Conservation (phyloP, 345 rosid species). For the Corchorus capsularis region DNA sequence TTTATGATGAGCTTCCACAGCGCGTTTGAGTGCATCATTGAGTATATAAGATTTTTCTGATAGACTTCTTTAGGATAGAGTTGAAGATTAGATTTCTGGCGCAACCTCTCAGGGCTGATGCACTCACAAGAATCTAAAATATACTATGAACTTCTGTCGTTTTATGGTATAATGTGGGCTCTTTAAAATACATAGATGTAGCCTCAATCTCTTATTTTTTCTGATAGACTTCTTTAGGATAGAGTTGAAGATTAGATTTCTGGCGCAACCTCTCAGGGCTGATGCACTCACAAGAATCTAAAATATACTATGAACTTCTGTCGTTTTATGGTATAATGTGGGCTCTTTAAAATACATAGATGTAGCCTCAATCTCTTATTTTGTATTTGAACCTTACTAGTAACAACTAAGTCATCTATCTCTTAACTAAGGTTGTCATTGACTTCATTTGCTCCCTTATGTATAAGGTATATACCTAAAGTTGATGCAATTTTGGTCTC, state of each 20-base stretch:
- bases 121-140: background rate
- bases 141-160: background rate
- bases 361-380: background rate
- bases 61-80: background rate
- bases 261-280: background rate
- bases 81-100: background rate
- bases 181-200: background rate
- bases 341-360: background rate
- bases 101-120: background rate
- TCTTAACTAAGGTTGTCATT: background rate
- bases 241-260: background rate
- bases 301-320: background rate
- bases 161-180: background rate
- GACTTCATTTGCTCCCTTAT: background rate
- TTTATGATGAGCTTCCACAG: slow-evolving; percentile 3
- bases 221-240: background rate
- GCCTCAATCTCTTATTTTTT: background rate
- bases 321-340: background rate
- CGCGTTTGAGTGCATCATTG: background rate
- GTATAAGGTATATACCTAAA: background rate
- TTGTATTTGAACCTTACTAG: background rate
- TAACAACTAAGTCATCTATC: background rate
- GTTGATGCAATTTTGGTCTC: background rate
- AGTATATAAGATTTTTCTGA: slow-evolving; percentile 1
- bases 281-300: background rate